phyloP scores from a whole-genome alignment of 805 yeast genomes.

The Metahyphopichia silvanorum region DNA sequence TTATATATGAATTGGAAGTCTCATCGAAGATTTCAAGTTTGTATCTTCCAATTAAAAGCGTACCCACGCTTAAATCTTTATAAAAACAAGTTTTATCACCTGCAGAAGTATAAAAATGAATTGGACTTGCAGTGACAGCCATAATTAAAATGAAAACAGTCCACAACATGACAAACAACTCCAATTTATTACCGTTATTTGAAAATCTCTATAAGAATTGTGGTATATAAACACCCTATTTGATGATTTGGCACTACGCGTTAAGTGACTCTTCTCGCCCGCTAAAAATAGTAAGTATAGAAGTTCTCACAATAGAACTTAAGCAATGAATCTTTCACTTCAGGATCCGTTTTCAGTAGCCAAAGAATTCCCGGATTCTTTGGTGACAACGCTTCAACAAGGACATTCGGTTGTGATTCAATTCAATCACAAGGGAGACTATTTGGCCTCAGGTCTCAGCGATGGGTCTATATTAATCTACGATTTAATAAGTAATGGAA shows the following conservation, averaged over 20 bases:
- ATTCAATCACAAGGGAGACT: conserved; percentile 76
- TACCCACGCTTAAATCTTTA: conserved; percentile 50
- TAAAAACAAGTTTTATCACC: conserved; percentile 55
- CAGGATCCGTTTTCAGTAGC: conserved; percentile 90
- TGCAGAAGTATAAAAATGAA: conserved; percentile 52
- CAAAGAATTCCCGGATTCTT: conserved; percentile 85
- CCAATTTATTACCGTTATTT: background rate
- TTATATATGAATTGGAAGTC: conserved; percentile 27
- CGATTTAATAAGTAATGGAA: conserved; percentile 65
- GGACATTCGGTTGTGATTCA: conserved; percentile 66
- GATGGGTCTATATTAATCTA: conserved; percentile 74
- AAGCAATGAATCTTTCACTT: conserved; percentile 75
- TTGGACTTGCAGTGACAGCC: conserved; percentile 1
- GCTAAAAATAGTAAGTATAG: too few relatives aligned
- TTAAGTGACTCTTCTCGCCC: too few relatives aligned
- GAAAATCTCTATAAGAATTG: too few relatives aligned
- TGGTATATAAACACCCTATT: too few relatives aligned
- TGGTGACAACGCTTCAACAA: conserved; percentile 65
- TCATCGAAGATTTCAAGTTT: conserved; percentile 44
- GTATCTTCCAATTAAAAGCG: conserved; percentile 49
- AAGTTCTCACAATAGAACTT: too few relatives aligned
- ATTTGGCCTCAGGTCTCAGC: conserved; percentile 73
- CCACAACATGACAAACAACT: too few relatives aligned
- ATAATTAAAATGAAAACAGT: too few relatives aligned
- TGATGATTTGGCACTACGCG: too few relatives aligned